phyloP scores from a whole-genome alignment of 495 filamentous ascomycete species.

The Trichoderma gamsii region DNA sequence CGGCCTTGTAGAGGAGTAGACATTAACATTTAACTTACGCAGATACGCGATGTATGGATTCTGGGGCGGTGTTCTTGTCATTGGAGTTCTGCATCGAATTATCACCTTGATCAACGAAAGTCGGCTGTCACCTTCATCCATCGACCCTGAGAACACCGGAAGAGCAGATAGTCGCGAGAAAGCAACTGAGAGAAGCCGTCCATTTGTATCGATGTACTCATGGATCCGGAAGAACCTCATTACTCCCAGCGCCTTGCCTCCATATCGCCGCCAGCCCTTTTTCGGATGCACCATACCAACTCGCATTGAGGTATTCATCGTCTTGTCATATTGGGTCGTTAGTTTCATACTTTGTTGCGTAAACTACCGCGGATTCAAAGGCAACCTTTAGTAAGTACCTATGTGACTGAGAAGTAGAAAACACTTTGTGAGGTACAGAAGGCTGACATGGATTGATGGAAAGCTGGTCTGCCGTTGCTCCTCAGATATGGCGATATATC shows the following conservation, averaged over 20 bases:
- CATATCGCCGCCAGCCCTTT: background rate
- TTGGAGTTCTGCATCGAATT: slow-evolving; percentile 16
- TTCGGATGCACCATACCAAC: slow-evolving; percentile 32
- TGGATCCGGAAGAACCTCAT: background rate
- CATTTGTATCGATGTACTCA: background rate
- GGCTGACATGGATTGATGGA: background rate
- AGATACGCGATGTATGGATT: slow-evolving; percentile 18
- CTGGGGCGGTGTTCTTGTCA: slow-evolving; percentile 15
- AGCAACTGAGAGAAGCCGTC: background rate
- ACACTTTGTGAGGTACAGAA: background rate
- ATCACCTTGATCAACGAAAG: slow-evolving; percentile 21
- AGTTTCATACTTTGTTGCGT: slow-evolving; percentile 34
- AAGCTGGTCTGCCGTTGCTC: slow-evolving; percentile 11
- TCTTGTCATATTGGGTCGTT: slow-evolving; percentile 37
- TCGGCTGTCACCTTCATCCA: background rate
- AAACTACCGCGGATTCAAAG: slow-evolving; percentile 31
- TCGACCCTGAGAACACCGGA: slow-evolving; percentile 1
- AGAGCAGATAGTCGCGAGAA: background rate
- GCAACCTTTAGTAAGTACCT: slow-evolving; percentile 14
- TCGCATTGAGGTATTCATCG: slow-evolving; percentile 35
- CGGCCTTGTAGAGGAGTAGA: background rate
- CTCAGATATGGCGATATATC: slow-evolving; percentile 27
- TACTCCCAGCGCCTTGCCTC: background rate
- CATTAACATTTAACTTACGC: background rate
- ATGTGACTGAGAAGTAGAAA: background rate